Conservation (phyloP, 306 rosid genomes). For the Vigna hirtella region DNA sequence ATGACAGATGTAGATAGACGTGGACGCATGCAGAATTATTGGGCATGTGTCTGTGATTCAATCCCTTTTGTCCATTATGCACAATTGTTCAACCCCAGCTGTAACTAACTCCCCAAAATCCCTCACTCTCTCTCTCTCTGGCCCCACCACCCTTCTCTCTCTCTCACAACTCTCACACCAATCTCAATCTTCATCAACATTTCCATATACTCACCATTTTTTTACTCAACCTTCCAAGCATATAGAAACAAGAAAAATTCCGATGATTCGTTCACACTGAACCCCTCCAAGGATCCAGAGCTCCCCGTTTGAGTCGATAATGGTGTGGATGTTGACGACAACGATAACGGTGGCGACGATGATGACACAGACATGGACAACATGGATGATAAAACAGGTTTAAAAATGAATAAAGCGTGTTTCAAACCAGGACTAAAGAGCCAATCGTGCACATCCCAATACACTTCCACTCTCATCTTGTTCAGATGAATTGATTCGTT, state of each 20-base stretch:
- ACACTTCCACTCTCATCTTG: slow-evolving; percentile 73
- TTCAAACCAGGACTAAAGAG: slow-evolving; percentile 79
- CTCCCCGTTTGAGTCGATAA: slow-evolving; percentile 47
- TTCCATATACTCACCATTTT: too few relatives aligned
- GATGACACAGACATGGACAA: slow-evolving; percentile 33
- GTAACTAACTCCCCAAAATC: slow-evolving; percentile 43
- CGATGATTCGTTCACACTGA: slow-evolving; percentile 51
- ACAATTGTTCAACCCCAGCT: slow-evolving; percentile 64
- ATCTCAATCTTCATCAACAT: slow-evolving; percentile 39
- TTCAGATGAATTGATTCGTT: slow-evolving; percentile 66
- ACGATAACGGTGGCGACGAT: slow-evolving; percentile 42
- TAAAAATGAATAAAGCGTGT: slow-evolving; percentile 81
- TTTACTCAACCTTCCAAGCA: slow-evolving; percentile 83
- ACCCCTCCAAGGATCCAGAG: slow-evolving; percentile 49
- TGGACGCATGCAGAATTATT: slow-evolving; percentile 51
- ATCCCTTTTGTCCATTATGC: slow-evolving; percentile 66
- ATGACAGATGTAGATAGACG: slow-evolving; percentile 37
- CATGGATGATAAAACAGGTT: slow-evolving; percentile 57
- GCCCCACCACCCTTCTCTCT: slow-evolving; percentile 42
- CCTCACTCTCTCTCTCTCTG: background rate
- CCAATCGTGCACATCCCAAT: slow-evolving; percentile 99
- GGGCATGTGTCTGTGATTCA: slow-evolving; percentile 53
- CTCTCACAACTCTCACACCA: slow-evolving; percentile 3
- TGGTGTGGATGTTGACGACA: slow-evolving; percentile 50
- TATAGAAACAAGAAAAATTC: slow-evolving; percentile 75